Percentiles rank a stretch among this genome's conserved stretches.
These are phyloP conservation scores for Chrysopogon serrulatus DNA, from an alignment of 176 grass and related monocot genomes.

Conservation along the genomic window DNA sequence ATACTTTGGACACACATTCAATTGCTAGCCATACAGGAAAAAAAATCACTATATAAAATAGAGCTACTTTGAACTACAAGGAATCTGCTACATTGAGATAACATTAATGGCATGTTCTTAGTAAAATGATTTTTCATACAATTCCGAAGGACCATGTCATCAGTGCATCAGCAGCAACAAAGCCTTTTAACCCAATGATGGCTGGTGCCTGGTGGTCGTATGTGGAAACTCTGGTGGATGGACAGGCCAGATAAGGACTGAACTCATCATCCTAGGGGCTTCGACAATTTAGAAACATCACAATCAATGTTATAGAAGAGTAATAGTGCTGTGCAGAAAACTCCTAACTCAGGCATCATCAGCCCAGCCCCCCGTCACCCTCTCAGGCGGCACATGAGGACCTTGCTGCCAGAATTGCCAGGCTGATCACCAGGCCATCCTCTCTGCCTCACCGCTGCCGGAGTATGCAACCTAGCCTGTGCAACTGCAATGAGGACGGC, in stretches of 20 bases:
- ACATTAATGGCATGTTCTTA: not conserved
- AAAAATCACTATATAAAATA: not conserved
- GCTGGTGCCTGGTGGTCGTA: not conserved
- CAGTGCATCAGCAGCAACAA: not conserved
- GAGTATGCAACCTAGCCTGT: not conserved
- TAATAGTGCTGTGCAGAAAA: not conserved
- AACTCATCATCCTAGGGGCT: not conserved
- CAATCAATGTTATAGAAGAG: not conserved
- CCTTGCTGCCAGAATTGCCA: not conserved
- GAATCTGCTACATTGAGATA: not conserved
- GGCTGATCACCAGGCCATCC: not conserved
- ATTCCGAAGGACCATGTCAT: not conserved
- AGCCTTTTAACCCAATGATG: not conserved
- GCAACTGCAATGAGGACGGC: not conserved
- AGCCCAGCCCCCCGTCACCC: not conserved
- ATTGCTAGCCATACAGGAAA: not conserved
- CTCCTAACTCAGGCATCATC: not conserved
- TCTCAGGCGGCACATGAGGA: not conserved
- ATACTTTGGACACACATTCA: constrained; percentile 1
- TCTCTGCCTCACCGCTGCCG: not conserved
- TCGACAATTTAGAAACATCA: not conserved
- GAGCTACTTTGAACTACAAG: not conserved
- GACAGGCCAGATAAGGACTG: not conserved
- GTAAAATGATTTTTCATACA: constrained; percentile 6
- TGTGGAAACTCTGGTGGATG: not conserved